Percentiles rank a stretch among this genome's conserved stretches.
These are phyloP conservation scores for Vitis hybrid DNA, from an alignment of 177 flowering plant species.

Conservation along the genomic window DNA sequence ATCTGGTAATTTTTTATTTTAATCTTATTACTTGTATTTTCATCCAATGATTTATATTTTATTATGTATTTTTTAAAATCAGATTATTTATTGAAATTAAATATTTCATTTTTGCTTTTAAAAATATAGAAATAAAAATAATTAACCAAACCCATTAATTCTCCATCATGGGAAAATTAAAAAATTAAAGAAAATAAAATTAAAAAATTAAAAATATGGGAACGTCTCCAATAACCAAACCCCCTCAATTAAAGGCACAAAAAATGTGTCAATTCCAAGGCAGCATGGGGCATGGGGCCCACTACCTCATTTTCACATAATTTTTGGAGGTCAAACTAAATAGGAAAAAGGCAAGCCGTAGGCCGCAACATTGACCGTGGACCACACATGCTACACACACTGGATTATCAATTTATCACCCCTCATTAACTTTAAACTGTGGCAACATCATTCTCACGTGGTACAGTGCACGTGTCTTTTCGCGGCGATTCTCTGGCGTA, in stretches of 20 bases:
- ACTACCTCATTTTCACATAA: conserved; percentile 11
- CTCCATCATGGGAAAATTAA: not conserved
- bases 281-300: not conserved
- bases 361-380: not conserved
- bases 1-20: too few relatives aligned
- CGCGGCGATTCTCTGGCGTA: conserved; percentile 13
- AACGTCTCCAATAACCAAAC: conserved; percentile 9
- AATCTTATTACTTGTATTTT: too few relatives aligned
- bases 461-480: conserved; percentile 26
- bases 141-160: conserved; percentile 8
- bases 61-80: too few relatives aligned
- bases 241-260: conserved; percentile 16
- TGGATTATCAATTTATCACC: not conserved
- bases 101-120: too few relatives aligned
- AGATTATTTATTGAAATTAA: too few relatives aligned
- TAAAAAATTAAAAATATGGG: not conserved
- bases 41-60: too few relatives aligned
- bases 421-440: too few relatives aligned
- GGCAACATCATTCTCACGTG: conserved; percentile 33
- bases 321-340: conserved; percentile 3
- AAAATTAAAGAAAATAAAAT: not conserved
- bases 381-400: too few relatives aligned
- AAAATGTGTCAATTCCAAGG: not conserved
- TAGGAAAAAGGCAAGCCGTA: not conserved
- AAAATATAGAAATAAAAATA: too few relatives aligned